phyloP scores from a whole-genome alignment of 2,329 filamentous ascomycete species.

The Aureobasidium uvarum region DNA sequence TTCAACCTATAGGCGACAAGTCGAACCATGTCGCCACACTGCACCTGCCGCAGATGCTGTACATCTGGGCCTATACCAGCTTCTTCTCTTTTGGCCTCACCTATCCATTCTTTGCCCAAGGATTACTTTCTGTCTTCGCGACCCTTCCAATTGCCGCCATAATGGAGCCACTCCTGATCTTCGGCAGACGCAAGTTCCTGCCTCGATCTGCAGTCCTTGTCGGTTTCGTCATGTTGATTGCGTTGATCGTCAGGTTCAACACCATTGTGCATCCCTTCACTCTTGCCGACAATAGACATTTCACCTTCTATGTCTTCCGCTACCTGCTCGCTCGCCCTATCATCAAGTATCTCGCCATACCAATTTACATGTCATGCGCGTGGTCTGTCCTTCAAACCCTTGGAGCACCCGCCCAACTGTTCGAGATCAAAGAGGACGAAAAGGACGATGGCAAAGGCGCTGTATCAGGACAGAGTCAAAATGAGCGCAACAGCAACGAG shows the following conservation, averaged over 20 bases:
- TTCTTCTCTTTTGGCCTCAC: slow-evolving; percentile 88
- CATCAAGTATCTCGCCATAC: slow-evolving; percentile 65
- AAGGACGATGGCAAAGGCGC: slow-evolving; percentile 20
- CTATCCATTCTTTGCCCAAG: slow-evolving; percentile 52
- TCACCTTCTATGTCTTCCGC: slow-evolving; percentile 95
- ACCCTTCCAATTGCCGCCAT: slow-evolving; percentile 32
- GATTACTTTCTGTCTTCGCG: slow-evolving; percentile 33
- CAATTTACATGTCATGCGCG: slow-evolving; percentile 67
- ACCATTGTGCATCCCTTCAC: slow-evolving; percentile 96
- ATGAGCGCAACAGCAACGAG: slow-evolving; percentile 1
- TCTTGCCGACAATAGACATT: slow-evolving; percentile 93
- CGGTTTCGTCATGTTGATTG: slow-evolving; percentile 44
- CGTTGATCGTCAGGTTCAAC: slow-evolving; percentile 67
- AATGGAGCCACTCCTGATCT: slow-evolving; percentile 38
- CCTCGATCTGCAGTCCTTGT: slow-evolving; percentile 44
- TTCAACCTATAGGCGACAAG: slow-evolving; percentile 68
- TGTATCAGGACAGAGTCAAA: neutral
- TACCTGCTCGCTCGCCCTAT: slow-evolving; percentile 60
- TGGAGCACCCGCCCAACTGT: slow-evolving; percentile 42
- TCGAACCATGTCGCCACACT: slow-evolving; percentile 88
- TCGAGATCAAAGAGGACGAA: slow-evolving; percentile 25
- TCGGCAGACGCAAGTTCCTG: slow-evolving; percentile 36
- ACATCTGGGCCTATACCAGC: slow-evolving; percentile 84
- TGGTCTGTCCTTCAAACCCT: slow-evolving; percentile 68
- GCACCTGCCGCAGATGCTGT: slow-evolving; percentile 89